phyloP scores from a whole-genome alignment of 495 filamentous ascomycete species.

The Tuber aestivum region DNA sequence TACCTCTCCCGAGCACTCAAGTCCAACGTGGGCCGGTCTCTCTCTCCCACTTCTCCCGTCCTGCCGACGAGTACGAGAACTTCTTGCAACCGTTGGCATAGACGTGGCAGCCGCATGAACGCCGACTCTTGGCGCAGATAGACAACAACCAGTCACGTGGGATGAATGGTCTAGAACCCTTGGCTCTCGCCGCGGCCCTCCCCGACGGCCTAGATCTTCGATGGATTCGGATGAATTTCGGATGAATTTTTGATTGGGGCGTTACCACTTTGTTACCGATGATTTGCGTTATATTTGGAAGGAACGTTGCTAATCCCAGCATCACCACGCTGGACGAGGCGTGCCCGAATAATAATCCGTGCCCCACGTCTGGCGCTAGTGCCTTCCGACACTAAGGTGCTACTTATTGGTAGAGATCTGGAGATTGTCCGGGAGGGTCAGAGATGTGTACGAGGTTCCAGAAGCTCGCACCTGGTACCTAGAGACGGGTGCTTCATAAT shows the following conservation, averaged over 20 bases:
- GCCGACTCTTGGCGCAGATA: neutral
- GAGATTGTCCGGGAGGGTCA: neutral
- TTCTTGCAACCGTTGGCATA: neutral
- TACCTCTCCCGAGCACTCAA: neutral
- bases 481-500: neutral
- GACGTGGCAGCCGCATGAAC: neutral
- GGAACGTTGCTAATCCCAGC: neutral
- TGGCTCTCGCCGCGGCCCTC: neutral
- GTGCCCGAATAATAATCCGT: neutral
- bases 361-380: neutral
- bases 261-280: neutral
- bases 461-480: neutral
- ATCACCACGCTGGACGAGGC: neutral
- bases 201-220: neutral
- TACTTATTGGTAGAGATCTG: neutral
- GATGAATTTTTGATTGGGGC: neutral
- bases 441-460: neutral
- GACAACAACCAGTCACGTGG: neutral
- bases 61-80: too few relatives aligned
- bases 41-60: neutral
- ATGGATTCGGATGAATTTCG: neutral
- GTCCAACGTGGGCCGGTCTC: neutral
- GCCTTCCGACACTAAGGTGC: too few relatives aligned
- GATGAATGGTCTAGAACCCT: neutral
- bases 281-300: neutral